Conservation (phyloP, 2,329 filamentous ascomycete species). For the Apiospora malaysiana region DNA sequence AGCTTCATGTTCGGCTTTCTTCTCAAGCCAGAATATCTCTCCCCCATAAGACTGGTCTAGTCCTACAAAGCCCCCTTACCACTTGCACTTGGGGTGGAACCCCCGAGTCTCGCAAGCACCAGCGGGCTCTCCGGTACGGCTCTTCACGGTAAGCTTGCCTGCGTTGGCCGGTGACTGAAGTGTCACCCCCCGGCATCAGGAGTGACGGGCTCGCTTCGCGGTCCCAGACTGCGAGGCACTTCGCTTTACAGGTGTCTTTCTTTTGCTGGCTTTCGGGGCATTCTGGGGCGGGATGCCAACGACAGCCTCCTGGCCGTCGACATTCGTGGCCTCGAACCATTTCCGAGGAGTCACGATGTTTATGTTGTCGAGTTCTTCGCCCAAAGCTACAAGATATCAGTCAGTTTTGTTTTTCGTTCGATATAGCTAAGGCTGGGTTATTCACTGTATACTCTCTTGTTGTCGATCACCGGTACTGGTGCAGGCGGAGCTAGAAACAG, state of each 20-base stretch:
- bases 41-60: background rate
- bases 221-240: background rate
- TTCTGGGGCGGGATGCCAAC: background rate
- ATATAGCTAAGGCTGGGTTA: too few relatives aligned
- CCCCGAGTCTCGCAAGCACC: background rate
- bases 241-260: background rate
- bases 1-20: background rate
- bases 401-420: slow-evolving; percentile 20
- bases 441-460: background rate
- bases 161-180: slow-evolving; percentile 15
- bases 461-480: background rate
- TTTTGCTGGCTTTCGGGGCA: background rate
- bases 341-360: background rate
- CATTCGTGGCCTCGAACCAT: background rate
- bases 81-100: background rate
- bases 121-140: background rate
- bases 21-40: background rate
- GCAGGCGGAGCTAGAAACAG: too few relatives aligned
- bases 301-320: background rate
- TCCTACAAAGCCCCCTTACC: background rate
- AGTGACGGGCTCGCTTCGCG: background rate
- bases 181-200: background rate
- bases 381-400: background rate
- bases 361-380: background rate
- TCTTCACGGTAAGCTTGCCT: background rate